Evolutionary conservation across 129 eudicot species (phyloP).

Genomic region (Flaveria bidentis): DNA sequence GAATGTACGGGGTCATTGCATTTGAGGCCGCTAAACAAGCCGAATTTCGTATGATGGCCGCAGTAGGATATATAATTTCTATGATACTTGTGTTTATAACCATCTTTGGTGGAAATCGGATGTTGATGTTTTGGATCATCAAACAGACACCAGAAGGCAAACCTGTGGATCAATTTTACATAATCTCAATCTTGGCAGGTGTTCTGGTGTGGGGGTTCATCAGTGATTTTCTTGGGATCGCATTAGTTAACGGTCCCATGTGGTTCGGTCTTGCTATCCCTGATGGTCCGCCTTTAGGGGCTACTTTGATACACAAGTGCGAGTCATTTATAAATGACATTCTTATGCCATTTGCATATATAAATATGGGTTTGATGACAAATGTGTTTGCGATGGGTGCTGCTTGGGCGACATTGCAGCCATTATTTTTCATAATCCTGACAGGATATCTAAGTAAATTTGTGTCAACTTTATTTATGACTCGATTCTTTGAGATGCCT

Average conservation of each 20-base stretch:
- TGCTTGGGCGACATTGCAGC: conserved; percentile 53
- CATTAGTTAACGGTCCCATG: conserved; percentile 75
- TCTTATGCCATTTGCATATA: conserved; percentile 76
- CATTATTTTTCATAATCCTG: conserved; percentile 54
- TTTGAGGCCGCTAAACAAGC: conserved; percentile 86
- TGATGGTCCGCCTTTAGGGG: conserved; percentile 91
- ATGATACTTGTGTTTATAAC: conserved; percentile 18
- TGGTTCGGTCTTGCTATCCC: conserved; percentile 90
- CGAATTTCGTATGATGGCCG: conserved; percentile 44
- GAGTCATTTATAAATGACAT: conserved; percentile 59
- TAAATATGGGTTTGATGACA: conserved; percentile 59
- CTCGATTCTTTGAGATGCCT: conserved; percentile 56
- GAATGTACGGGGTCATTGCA: conserved; percentile 42
- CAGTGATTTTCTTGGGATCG: conserved; percentile 63
- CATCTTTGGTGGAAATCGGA: conserved; percentile 49
- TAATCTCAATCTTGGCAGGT: conserved; percentile 51
- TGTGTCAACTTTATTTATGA: conserved; percentile 39
- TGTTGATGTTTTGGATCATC: conserved; percentile 60
- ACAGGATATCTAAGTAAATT: conserved; percentile 52
- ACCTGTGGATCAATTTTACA: conserved; percentile 67
- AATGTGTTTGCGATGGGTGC: conserved; percentile 52
- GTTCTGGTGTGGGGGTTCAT: conserved; percentile 60
- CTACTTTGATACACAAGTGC: conserved; percentile 65
- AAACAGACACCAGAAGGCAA: conserved; percentile 69
- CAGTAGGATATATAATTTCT: conserved; percentile 52